Conservation (phyloP, 169 alveolate genomes). For the Plasmodium fragile region DNA sequence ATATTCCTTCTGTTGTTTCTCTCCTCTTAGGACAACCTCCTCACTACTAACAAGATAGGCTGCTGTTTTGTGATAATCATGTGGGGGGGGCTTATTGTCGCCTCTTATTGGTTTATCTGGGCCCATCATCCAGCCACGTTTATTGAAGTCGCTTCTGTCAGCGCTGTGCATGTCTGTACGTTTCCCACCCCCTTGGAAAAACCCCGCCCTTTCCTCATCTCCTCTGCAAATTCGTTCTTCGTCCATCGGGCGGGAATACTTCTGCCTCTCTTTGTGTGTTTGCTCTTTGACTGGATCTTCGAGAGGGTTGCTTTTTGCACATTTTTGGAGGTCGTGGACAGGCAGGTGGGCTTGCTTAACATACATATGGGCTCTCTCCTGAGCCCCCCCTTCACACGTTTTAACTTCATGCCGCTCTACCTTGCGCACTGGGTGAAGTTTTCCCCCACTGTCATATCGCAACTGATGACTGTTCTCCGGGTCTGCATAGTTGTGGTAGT, state of each 20-base stretch:
- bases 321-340: background rate
- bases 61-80: background rate
- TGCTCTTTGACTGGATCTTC: background rate
- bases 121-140: background rate
- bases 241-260: background rate
- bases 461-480: background rate
- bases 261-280: background rate
- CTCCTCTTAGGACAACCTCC: background rate
- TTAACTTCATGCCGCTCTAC: background rate
- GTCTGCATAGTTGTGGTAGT: background rate
- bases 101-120: background rate
- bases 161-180: background rate
- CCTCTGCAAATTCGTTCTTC: background rate
- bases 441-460: background rate
- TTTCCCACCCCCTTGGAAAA: background rate
- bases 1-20: background rate
- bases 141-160: background rate
- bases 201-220: background rate
- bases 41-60: background rate
- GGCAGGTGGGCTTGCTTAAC: background rate
- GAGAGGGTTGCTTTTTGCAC: background rate
- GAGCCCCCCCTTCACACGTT: background rate
- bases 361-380: background rate
- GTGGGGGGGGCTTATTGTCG: background rate
- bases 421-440: background rate